A percentile compares a stretch with the other conserved stretches of the same genome.
Conservation (phyloP, 805 yeast species). For the Starmerella bombicola region DNA sequence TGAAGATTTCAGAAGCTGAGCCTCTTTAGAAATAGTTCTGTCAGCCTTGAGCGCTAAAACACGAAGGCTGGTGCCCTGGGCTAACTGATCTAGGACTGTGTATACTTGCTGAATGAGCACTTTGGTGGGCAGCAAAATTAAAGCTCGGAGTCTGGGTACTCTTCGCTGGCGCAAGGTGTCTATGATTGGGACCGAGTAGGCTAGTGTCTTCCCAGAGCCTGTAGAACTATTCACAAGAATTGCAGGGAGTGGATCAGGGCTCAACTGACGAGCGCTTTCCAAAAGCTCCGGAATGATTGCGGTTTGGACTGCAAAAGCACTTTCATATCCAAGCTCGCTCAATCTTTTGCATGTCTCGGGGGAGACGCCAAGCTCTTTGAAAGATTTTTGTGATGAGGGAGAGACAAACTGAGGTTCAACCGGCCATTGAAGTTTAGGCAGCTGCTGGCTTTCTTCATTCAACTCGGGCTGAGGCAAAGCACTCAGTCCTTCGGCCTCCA, state of each 20-base stretch:
- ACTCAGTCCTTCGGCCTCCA: conserved; percentile 32
- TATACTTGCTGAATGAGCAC: conserved; percentile 77
- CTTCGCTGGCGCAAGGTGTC: conserved; percentile 48
- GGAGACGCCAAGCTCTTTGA: conserved; percentile 38
- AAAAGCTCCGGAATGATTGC: conserved; percentile 47
- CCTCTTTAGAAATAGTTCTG: conserved; percentile 53
- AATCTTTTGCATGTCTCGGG: conserved; percentile 38
- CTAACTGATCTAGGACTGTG: conserved; percentile 44
- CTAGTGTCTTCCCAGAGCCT: conserved; percentile 91
- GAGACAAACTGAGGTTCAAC: conserved; percentile 48
- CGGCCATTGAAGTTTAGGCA: conserved; percentile 47
- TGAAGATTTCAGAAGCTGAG: conserved; percentile 31
- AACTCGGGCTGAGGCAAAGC: conserved; percentile 78
- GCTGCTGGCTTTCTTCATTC: conserved; percentile 25
- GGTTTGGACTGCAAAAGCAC: conserved; percentile 69
- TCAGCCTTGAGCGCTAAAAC: conserved; percentile 46
- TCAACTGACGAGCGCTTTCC: conserved; percentile 31
- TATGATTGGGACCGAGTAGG: conserved; percentile 73
- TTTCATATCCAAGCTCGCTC: conserved; percentile 33
- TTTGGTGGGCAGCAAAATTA: conserved; percentile 79
- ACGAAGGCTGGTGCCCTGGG: conserved; percentile 56
- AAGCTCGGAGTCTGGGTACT: conserved; percentile 62
- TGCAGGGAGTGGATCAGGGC: conserved; percentile 38
- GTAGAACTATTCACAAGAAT: conserved; percentile 84
- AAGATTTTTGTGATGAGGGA: conserved; percentile 32